A percentile compares a stretch with the other conserved stretches of the same genome.
These are phyloP conservation scores for Dactylonectria estremocensis DNA, from an alignment of 2,329 filamentous ascomycete species.

Conservation along the genomic window DNA sequence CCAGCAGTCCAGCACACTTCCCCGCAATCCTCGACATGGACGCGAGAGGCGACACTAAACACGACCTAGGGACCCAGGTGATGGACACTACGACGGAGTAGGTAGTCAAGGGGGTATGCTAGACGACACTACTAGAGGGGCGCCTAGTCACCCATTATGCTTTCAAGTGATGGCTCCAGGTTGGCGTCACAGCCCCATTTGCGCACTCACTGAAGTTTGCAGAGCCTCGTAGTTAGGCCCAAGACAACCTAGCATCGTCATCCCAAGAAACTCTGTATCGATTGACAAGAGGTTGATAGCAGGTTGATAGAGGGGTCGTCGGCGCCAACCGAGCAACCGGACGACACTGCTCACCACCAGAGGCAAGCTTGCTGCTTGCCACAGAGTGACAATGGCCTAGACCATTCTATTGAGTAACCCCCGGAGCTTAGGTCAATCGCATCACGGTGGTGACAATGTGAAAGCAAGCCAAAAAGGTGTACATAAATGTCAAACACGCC, in stretches of 20 bases:
- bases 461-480: background rate
- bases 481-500: background rate
- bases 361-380: background rate
- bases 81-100: background rate
- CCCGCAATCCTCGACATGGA: constrained; percentile 5
- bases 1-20: constrained; percentile 2
- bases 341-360: background rate
- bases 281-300: constrained; percentile 9
- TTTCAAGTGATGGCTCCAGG: constrained; percentile 10
- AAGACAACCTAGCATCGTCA: constrained; percentile 14
- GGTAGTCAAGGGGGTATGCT: constrained; percentile 5
- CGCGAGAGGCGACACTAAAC: background rate
- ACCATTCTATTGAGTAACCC: constrained; percentile 12
- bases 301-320: constrained; percentile 2
- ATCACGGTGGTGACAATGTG: background rate
- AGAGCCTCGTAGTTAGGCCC: constrained; percentile 24
- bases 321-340: constrained; percentile 4
- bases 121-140: background rate
- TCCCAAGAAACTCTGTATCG: constrained; percentile 27
- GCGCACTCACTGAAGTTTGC: background rate
- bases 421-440: background rate
- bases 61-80: constrained; percentile 2
- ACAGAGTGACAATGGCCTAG: background rate
- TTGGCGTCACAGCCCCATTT: constrained; percentile 12
- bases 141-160: constrained; percentile 11